Evolutionary conservation across 1,139 yeast genomes (phyloP), one percentile per base, ranked within the genome.

Genomic region (Kurtzmaniella natalensis): DNA sequence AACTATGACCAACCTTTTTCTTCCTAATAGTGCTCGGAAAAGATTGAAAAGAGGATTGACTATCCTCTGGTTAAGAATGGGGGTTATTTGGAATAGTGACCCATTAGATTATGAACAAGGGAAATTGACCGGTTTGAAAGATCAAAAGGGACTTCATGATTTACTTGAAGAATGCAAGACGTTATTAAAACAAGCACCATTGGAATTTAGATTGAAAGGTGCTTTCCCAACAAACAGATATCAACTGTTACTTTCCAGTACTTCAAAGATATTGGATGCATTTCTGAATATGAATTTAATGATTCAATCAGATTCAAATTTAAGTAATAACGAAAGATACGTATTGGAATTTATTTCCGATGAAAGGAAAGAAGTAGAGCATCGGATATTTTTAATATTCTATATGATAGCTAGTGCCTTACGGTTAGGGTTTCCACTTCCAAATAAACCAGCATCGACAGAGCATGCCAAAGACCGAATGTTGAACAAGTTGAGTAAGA

Each of bases 351-450:
- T 69, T 43, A 74, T 86, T 7, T 64, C 64, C 20, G 53, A 57
- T 2, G 94, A 84, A 51, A 61, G 92, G 35, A 66, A 59, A 17
- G 94, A 85, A 48, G 62, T 85, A 20, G 84, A 83, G 46, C 81
- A 80, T 43, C 58, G 92, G 17, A 74, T 85, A 1, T 83, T 85
- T 43, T 62, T 84, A 40, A 76, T 81, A 6, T 83, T 85, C 49
- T 84, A 83, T 59, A 79, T 84, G 77, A 68, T 84, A 9, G 81
- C 94, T 3, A 78, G 92, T 22, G 84, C 94, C 0, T 66, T 85
- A 63, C 72, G 77, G 36, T 60, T 86, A 17, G 88, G 88, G 3
- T 76, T 84, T 41, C 94, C 95, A 1, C 53, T 84, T 19, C 94
- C 94, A 0, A 75, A 72, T 23, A 80, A 79, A 45, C 81, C 89